Conservation (phyloP, 345 rosid genomes). For the Populus euphratica region DNA sequence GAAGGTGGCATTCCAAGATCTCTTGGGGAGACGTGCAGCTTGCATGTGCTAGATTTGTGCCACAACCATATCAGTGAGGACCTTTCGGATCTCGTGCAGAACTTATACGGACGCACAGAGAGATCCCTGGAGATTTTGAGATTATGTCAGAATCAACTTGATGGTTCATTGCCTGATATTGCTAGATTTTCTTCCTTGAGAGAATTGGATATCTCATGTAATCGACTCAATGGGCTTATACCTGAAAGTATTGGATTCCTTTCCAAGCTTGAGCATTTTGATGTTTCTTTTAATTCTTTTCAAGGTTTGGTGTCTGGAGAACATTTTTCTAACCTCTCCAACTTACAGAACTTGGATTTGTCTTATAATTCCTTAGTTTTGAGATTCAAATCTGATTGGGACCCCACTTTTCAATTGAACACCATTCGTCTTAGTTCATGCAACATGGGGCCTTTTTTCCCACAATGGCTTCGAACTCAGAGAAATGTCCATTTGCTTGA, state of each 20-base stretch:
- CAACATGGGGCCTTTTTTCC: slow-evolving; percentile 31
- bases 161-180: slow-evolving; percentile 19
- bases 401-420: slow-evolving; percentile 27
- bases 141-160: slow-evolving; percentile 9
- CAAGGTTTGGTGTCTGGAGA: slow-evolving; percentile 18
- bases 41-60: slow-evolving; percentile 10
- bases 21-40: slow-evolving; percentile 12
- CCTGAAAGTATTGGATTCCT: slow-evolving; percentile 10
- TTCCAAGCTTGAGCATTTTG: not conserved
- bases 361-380: slow-evolving; percentile 20
- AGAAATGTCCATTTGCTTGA: not conserved
- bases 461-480: slow-evolving; percentile 30
- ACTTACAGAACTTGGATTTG: not conserved
- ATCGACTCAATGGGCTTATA: slow-evolving; percentile 9
- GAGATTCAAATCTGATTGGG: slow-evolving; percentile 21
- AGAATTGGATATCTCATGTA: not conserved
- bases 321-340: slow-evolving; percentile 29
- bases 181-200: slow-evolving; percentile 7
- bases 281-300: slow-evolving; percentile 19
- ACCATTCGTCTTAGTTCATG: slow-evolving; percentile 7
- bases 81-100: not conserved
- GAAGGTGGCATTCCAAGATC: slow-evolving; percentile 13
- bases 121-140: slow-evolving; percentile 15
- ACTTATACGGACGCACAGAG: slow-evolving; percentile 17
- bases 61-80: slow-evolving; percentile 6